Evolutionary conservation across 176 grass and related monocot genomes (phyloP), one percentile per base, ranked within the genome.

Genomic region (Dactylis glomerata): DNA sequence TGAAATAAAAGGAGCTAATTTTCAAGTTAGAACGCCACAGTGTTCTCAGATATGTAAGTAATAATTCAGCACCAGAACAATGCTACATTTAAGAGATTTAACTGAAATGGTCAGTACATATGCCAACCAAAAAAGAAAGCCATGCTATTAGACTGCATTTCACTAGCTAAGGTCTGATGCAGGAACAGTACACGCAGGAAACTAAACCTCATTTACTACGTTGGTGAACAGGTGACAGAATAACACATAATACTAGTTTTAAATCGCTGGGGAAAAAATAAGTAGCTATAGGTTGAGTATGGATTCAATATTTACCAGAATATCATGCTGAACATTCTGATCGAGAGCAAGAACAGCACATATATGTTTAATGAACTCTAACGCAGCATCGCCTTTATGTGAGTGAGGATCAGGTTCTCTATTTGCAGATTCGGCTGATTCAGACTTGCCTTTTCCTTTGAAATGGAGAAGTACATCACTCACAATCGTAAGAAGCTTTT

Each of bases 281-380:
- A 61, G 17, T 59, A 38, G 41, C 33, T 72, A 82, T 78, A 5
- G 42, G 40, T 72, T 90, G 27, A 82, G 16, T 65, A 65, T 68
- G 31, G 49, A 47, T 87, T 19, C 82, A 61, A 85, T 31, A 87
- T 77, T 86, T 95, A 98, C 96, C 87, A 93, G 83, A 85, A 98
- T 90, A 87, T 98, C 96, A 91, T 93, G 93, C 68, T 98, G 93
- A 77, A 98, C 93, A 65, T 91, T 92, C 44, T 98, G 82, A 80
- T 98, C 96, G 68, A 98, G 93, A 81, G 86, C 83, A 81, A 98
- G 92, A 84, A 98, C 96, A 27, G 96, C 89, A 85, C 87, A 98
- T 40, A 98, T 85, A 91, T 98, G 91, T 72, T 98, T 98, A 85
- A 95, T 93, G 80, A 98, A 98, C 74, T 98, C 93, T 76, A 98